A percentile compares a stretch with the other conserved stretches of the same genome.
Evolutionary conservation across 169 alveolate species (phyloP).

Genomic region (Plasmodium inui): DNA sequence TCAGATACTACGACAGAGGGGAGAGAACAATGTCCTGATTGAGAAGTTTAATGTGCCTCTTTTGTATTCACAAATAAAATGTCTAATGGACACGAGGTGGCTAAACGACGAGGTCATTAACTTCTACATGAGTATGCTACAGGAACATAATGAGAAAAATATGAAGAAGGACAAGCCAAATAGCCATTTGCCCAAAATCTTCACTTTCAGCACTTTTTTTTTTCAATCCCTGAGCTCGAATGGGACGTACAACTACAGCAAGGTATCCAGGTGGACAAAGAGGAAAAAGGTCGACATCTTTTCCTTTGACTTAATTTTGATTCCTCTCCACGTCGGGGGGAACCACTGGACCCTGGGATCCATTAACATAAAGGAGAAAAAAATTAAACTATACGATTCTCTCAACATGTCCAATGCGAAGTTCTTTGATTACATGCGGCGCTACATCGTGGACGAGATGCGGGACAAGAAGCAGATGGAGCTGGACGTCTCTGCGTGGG

Average conservation of each 20-base stretch:
- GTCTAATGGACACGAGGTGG: constrained; percentile 89
- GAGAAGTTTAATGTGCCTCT: constrained; percentile 26
- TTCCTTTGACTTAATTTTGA: constrained; percentile 83
- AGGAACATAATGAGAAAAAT: constrained; percentile 82
- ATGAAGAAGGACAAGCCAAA: constrained; percentile 20
- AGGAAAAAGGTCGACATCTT: constrained; percentile 88
- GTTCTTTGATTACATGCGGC: constrained; percentile 75
- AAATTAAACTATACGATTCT: constrained; percentile 86
- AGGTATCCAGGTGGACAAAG: constrained; percentile 90
- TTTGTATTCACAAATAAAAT: constrained; percentile 71
- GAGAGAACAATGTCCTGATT: constrained; percentile 33
- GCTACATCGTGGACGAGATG: constrained; percentile 86
- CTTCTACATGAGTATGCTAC: constrained; percentile 88
- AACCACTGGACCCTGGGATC: constrained; percentile 92
- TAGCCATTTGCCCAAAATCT: constrained; percentile 75
- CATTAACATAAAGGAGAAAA: constrained; percentile 84
- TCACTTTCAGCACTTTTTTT: constrained; percentile 89
- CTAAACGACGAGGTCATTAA: constrained; percentile 91
- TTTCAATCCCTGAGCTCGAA: constrained; percentile 81
- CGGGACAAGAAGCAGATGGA: constrained; percentile 77
- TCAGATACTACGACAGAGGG: constrained; percentile 23
- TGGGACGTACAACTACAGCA: constrained; percentile 84
- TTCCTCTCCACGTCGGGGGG: constrained; percentile 87
- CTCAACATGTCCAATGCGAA: constrained; percentile 79
- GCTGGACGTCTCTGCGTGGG: constrained; percentile 44